Evolutionary conservation across 208 protist species (phyloP), one percentile per base, ranked within the genome.

Genomic region (Crithidia sp.): DNA sequence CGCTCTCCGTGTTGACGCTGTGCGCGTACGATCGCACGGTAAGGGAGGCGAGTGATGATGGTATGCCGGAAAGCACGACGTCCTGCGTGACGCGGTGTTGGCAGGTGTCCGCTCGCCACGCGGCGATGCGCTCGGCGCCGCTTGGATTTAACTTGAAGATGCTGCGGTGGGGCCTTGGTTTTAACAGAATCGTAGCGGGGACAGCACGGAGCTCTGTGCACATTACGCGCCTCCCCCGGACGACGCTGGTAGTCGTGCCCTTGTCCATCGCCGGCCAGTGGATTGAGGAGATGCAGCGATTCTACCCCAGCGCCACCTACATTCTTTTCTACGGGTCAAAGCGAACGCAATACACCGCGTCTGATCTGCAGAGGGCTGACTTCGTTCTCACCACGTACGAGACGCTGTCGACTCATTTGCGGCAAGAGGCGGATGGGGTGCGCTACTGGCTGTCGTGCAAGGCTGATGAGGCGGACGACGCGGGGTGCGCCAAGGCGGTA

Each of bases 311-410:
- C 28, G 78, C 81, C 7, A 72, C 57, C 12, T 88, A 84, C 72
- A 75, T 91, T 17, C 60, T 91, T 40, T 89, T 83, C 80, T 80
- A 91, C 73, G 83, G 83, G 3, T 39, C 62, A 16, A 81, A 80
- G 57, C 83, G 81, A 4, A 47, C 58, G 10, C 70, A 71, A 39
- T 89, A 86, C 72, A 84, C 81, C 37, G 70, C 66, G 37, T 70
- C 68, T 5, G 78, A 91, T 62, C 60, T 88, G 45, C 52, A 44
- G 14, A 39, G 57, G 0, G 83, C 81, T 2, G 86, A 91, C 68
- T 86, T 91, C 61, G 82, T 91, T 55, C 64, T 91, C 68, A 88
- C 86, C 10, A 89, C 83, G n/a, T 91, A 89, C 76, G 86, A 91
- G 57, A 91, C 86, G 5, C 58, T 91, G 62, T 76, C 75, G 1